Evolutionary conservation across 176 grass and related monocot species (phyloP), one percentile per base, ranked within the genome.

Genomic region (Avena atlantica): DNA sequence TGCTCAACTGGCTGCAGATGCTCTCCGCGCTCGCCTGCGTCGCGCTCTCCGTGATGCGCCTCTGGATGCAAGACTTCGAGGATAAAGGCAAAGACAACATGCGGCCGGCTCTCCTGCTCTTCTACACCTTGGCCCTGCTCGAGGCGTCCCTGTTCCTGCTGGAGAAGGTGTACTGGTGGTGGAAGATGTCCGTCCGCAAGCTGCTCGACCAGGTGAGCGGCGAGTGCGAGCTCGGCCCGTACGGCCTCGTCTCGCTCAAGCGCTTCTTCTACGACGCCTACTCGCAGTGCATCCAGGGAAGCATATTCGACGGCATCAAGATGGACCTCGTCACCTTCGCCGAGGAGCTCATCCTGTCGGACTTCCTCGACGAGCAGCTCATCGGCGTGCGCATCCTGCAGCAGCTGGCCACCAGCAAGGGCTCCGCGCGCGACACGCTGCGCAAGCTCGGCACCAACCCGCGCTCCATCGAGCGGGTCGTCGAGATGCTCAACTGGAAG

Each of bases 261-360:
- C 88, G 86, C 34, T 95, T 95, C 86, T 95, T 95, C 83, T 92
- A 95, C 45, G 88, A 89, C 52, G 88, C 91, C 76, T 92, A 92
- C 86, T 95, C 91, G 3, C 88, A 82, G n/a, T 92, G 91, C 86
- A 37, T 92, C 72, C 21, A 40, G 0, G 88, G 88, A 0, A 91
- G 88, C 86, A 92, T 95, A 72, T 95, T 95, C 61, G 91, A 95
- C 25, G 88, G 93, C 62, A 82, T 95, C 83, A 95, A 83, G 83
- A 92, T 95, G 93, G 93, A 95, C 81, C 91, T 95, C 16, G 74
- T 95, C 86, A 65, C 83, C 21, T 92, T 92, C 66, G 88, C 88
- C 4, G 74, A 90, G 79, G 88, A 92, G 6, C 83, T 95, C 83
- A 85, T 95, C 72, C 61, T 72, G 8, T 92, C 93, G 0, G 73